Conservation (phyloP, 495 filamentous ascomycete species). For the Penicillium daleae region DNA sequence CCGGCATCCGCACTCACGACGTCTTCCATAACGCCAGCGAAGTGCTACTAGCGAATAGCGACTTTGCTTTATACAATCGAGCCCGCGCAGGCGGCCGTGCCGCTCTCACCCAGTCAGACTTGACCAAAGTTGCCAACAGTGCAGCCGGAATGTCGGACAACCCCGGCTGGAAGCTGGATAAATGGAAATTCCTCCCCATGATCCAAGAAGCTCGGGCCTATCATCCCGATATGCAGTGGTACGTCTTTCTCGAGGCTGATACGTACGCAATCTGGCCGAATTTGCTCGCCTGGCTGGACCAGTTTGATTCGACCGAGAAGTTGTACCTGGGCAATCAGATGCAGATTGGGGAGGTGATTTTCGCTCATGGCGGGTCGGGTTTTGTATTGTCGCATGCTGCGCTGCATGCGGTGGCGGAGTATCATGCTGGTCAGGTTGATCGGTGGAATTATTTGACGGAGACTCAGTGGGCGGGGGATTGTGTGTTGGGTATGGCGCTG, state of each 20-base stretch:
- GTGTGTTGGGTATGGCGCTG: constrained; percentile 50
- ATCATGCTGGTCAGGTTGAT: constrained; percentile 17
- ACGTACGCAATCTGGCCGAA: constrained; percentile 69
- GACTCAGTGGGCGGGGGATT: constrained; percentile 47
- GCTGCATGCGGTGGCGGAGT: constrained; percentile 31
- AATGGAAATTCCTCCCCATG: constrained; percentile 73
- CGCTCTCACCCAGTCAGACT: constrained; percentile 35
- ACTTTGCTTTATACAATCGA: constrained; percentile 51
- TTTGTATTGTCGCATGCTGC: constrained; percentile 55
- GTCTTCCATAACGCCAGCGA: constrained; percentile 46
- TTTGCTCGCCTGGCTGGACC: constrained; percentile 57
- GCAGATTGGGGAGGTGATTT: constrained; percentile 46
- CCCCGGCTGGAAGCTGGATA: constrained; percentile 67
- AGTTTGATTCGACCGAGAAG: constrained; percentile 50
- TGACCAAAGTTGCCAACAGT: constrained; percentile 37
- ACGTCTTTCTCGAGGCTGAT: constrained; percentile 70
- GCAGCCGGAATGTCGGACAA: constrained; percentile 42
- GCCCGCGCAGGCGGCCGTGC: constrained; percentile 39
- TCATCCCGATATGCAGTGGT: constrained; percentile 62
- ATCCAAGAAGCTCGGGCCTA: constrained; percentile 57
- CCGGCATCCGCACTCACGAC: constrained; percentile 42
- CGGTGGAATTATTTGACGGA: constrained; percentile 38
- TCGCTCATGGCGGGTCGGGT: constrained; percentile 71
- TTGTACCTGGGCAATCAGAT: constrained; percentile 61
- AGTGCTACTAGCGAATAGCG: constrained; percentile 34